phyloP scores from a whole-genome alignment of 257 asterid genomes.

The Primulina tabacum region DNA sequence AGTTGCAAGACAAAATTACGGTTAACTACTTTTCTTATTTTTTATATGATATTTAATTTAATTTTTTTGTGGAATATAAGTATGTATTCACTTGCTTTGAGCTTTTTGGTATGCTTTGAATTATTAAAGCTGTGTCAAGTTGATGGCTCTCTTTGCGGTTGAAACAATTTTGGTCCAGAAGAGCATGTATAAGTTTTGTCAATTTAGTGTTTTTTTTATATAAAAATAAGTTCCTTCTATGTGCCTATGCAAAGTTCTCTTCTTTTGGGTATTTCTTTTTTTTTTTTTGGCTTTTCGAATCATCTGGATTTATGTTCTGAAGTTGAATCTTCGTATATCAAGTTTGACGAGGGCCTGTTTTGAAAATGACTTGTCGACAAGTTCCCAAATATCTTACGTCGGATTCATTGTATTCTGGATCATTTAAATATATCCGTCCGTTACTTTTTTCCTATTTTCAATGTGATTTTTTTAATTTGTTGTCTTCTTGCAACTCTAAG shows the following conservation, averaged over 20 bases:
- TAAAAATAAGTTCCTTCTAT: background rate
- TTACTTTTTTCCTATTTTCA: background rate
- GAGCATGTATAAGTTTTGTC: background rate
- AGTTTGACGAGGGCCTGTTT: background rate
- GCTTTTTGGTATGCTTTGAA: background rate
- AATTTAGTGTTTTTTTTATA: background rate
- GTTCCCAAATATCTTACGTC: background rate
- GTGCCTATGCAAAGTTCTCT: background rate
- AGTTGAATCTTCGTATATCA: background rate
- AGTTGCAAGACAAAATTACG: background rate
- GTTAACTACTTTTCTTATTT: background rate
- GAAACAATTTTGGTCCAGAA: background rate
- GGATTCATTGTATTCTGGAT: background rate
- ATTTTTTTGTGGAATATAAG: too few relatives aligned
- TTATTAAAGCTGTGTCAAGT: background rate
- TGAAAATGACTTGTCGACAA: background rate
- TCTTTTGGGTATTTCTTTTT: background rate
- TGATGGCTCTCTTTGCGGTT: background rate
- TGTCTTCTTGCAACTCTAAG: conserved; percentile 28
- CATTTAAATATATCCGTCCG: background rate
- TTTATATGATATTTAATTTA: too few relatives aligned
- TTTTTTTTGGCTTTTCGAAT: background rate
- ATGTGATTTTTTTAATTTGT: background rate
- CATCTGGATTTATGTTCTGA: background rate
- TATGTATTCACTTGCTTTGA: background rate